These are phyloP conservation scores for Nakaseomyces bracarensis DNA, from an alignment of 1,139 yeast species.

Conservation along the genomic window DNA sequence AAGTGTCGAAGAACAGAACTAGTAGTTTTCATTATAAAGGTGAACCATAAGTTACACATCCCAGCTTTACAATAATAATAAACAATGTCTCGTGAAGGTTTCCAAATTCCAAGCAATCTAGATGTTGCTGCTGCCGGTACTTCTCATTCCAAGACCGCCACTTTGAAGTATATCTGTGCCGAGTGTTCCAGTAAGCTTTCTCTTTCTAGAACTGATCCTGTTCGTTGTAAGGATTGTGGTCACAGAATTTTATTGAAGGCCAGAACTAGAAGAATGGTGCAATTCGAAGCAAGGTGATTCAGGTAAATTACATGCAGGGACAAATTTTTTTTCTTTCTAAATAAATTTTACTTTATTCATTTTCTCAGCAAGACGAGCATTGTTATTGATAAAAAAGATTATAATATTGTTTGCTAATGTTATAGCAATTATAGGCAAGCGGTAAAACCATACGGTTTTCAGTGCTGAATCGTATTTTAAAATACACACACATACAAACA, in stretches of 20 bases:
- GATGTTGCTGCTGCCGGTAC: slow-evolving; percentile 63
- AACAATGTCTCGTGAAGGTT: slow-evolving; percentile 75
- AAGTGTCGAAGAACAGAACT: too few relatives aligned
- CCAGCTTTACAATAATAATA: too few relatives aligned
- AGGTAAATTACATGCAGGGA: not conserved
- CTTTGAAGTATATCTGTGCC: slow-evolving; percentile 91
- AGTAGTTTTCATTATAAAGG: too few relatives aligned
- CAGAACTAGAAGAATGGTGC: slow-evolving; percentile 92
- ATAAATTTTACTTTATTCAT: too few relatives aligned
- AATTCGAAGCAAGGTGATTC: slow-evolving; percentile 59
- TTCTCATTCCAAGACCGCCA: slow-evolving; percentile 64
- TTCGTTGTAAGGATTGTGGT: slow-evolving; percentile 97
- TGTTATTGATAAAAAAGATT: too few relatives aligned
- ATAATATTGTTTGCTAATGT: too few relatives aligned
- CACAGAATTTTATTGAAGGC: slow-evolving; percentile 96
- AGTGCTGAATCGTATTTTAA: too few relatives aligned
- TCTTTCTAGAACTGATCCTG: slow-evolving; percentile 88
- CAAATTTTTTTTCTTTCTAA: too few relatives aligned
- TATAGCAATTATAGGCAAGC: too few relatives aligned
- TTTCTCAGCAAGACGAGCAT: too few relatives aligned
- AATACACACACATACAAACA: not conserved
- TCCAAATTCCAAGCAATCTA: slow-evolving; percentile 80
- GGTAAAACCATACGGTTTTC: too few relatives aligned
- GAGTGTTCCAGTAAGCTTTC: slow-evolving; percentile 90
- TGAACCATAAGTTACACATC: too few relatives aligned